Percentiles rank a stretch among this genome's conserved stretches.
phyloP scores from a whole-genome alignment of 2,329 filamentous ascomycete genomes.

The Basipetospora chlamydospora region DNA sequence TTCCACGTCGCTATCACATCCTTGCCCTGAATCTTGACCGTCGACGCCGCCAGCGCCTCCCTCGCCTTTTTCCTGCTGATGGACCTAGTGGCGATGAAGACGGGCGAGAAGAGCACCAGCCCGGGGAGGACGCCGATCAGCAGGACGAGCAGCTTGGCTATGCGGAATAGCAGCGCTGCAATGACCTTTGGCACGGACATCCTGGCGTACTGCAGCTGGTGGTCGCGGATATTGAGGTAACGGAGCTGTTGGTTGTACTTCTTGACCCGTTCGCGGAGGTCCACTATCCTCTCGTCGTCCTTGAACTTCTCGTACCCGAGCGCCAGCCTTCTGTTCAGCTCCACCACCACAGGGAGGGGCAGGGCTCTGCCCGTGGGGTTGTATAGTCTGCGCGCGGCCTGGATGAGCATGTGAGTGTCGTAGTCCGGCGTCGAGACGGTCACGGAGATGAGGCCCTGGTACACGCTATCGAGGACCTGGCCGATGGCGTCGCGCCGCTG shows the following conservation, averaged over 20 bases:
- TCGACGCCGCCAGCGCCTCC: slow-evolving; percentile 70
- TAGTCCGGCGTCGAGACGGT: slow-evolving; percentile 90
- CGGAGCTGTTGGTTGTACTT: slow-evolving; percentile 79
- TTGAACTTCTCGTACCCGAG: slow-evolving; percentile 89
- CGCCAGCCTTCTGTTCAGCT: slow-evolving; percentile 81
- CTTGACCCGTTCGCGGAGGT: slow-evolving; percentile 59
- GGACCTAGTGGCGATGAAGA: slow-evolving; percentile 71
- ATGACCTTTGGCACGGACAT: slow-evolving; percentile 67
- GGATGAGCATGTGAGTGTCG: slow-evolving; percentile 91
- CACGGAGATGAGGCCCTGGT: slow-evolving; percentile 71
- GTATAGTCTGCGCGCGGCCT: slow-evolving; percentile 84
- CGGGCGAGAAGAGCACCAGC: slow-evolving; percentile 71
- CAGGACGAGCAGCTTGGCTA: slow-evolving; percentile 63
- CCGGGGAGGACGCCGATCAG: slow-evolving; percentile 75
- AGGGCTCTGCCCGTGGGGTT: slow-evolving; percentile 90
- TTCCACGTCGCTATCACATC: slow-evolving; percentile 96
- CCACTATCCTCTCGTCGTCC: slow-evolving; percentile 69
- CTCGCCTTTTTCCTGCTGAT: slow-evolving; percentile 73
- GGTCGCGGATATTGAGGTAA: slow-evolving; percentile 77
- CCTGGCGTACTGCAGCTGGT: slow-evolving; percentile 85
- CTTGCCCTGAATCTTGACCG: slow-evolving; percentile 74
- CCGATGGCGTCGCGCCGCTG: slow-evolving; percentile 79
- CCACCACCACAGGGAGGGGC: slow-evolving; percentile 80
- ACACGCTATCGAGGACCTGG: slow-evolving; percentile 70
- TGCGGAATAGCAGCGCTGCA: slow-evolving; percentile 62